Evolutionary conservation across 176 grass and related monocot species (phyloP), one percentile per base, ranked within the genome.

Genomic region (Paspalum vaginatum): DNA sequence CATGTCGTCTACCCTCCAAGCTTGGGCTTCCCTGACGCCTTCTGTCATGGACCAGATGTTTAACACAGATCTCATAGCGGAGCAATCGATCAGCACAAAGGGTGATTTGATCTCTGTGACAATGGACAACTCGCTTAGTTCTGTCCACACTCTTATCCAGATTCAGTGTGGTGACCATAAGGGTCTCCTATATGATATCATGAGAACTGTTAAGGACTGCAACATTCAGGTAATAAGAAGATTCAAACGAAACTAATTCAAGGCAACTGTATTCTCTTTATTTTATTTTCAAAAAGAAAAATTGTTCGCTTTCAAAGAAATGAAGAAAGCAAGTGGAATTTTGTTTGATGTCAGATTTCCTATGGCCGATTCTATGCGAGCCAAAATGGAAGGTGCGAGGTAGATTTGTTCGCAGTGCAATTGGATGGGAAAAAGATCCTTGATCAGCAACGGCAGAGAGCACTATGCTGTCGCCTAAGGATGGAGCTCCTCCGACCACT

Each of bases 161-260:
- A 93, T 97, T 65, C 81, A 77, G 41, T 89, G 85, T 65, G 63
- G 65, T 17, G 94, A 93, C 61, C 88, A 89, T 57, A 97, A 97
- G 81, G 94, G 91, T 18, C 76, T 97, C 69, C 62, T 93, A 7
- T 93, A 97, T 72, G 94, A 97, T 63, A 91, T 97, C 79, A 87
- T 97, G 91, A 87, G 91, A 57, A 97, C 91, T 18, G 64, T 97
- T 5, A 93, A 97, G 79, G 94, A 97, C 84, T 89, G 83, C 76
- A 89, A 85, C 78, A 97, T 93, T 70, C 94, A 97, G 94, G 94
- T 97, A 91, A 74, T 21, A n/a, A 49, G 54, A 69, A 26, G 20
- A n/a, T n/a, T 11, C 17, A 51, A 87, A 21, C 8, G 9, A 25
- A 60, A 0, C 20, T 82, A 57, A 69, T 40, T 75, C 4, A 43